Evolutionary conservation across 352 stramenopile genomes (phyloP).

Genomic region (Achlya hypogyna): DNA sequence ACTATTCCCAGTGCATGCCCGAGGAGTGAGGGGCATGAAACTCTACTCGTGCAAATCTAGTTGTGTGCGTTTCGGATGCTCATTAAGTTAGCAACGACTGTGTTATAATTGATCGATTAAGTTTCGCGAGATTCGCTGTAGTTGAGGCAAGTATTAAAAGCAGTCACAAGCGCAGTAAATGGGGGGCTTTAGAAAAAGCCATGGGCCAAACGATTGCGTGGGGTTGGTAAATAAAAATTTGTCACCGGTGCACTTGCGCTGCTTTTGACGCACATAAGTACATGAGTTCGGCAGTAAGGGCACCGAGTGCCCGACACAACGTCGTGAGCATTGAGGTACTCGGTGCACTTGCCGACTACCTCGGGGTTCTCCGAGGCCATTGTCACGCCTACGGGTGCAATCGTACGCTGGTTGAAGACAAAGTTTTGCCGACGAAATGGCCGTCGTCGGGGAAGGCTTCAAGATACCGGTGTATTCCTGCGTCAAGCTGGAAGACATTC

Average conservation of each 20-base stretch:
- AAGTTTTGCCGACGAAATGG: conserved; percentile 64
- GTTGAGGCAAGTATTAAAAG: no score
- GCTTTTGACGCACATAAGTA: conserved; percentile 69
- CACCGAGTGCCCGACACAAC: conserved; percentile 52
- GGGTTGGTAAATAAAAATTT: background rate
- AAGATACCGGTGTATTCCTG: conserved; percentile 35
- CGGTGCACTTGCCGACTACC: conserved; percentile 53
- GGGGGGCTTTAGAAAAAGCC: background rate
- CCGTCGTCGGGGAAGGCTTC: conserved; percentile 48
- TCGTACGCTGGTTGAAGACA: conserved; percentile 49
- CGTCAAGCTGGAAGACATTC: conserved; percentile 44
- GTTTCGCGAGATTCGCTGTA: no score
- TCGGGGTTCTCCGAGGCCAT: conserved; percentile 39
- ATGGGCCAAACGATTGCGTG: background rate
- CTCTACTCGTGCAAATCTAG: no score
- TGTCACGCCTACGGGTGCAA: conserved; percentile 2
- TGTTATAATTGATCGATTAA: no score
- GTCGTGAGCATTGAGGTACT: conserved; percentile 52
- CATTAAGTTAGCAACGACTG: no score
- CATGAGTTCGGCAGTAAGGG: conserved; percentile 68
- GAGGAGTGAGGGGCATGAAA: background rate
- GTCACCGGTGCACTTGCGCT: no score
- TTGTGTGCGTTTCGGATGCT: no score
- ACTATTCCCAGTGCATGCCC: conserved; percentile 14
- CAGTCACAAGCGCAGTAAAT: no score